phyloP scores from a whole-genome alignment of 73 alveolate species.

The Paramecium sonneborni region DNA sequence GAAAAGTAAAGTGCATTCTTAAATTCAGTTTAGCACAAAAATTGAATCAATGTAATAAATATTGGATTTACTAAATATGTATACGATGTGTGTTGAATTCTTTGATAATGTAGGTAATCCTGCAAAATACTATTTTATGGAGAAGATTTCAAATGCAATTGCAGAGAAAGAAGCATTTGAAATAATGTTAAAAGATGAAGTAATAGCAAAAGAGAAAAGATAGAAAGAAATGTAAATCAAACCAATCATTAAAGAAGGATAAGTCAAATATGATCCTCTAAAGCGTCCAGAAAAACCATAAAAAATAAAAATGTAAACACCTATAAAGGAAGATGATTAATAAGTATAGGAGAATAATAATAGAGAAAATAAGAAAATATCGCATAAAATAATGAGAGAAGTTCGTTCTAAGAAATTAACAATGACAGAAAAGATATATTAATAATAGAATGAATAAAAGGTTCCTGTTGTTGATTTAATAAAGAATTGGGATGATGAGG shows the following conservation, averaged over 20 bases:
- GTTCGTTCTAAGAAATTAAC: constrained; percentile 40
- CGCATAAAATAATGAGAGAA: background rate
- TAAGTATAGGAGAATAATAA: background rate
- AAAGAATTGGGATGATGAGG: background rate
- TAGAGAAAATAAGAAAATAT: background rate
- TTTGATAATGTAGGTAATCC: constrained; percentile 39
- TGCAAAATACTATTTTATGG: constrained; percentile 40
- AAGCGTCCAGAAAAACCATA: background rate
- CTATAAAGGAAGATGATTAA: background rate
- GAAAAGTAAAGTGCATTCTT: constrained; percentile 5
- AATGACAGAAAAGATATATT: background rate
- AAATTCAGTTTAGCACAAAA: constrained; percentile 17
- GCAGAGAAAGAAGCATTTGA: constrained; percentile 56
- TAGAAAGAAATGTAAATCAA: background rate
- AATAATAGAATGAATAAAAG: background rate
- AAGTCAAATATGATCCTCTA: background rate
- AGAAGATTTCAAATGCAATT: constrained; percentile 6
- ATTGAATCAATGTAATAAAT: constrained; percentile 25
- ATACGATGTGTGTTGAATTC: constrained; percentile 43
- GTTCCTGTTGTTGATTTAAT: background rate
- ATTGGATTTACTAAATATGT: background rate
- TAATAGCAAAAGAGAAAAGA: background rate
- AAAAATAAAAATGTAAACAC: background rate
- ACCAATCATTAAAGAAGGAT: background rate
- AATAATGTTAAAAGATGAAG: constrained; percentile 15